These are phyloP conservation scores for Yamadazyma friedrichii DNA, from an alignment of 1,139 yeast species.

Conservation along the genomic window DNA sequence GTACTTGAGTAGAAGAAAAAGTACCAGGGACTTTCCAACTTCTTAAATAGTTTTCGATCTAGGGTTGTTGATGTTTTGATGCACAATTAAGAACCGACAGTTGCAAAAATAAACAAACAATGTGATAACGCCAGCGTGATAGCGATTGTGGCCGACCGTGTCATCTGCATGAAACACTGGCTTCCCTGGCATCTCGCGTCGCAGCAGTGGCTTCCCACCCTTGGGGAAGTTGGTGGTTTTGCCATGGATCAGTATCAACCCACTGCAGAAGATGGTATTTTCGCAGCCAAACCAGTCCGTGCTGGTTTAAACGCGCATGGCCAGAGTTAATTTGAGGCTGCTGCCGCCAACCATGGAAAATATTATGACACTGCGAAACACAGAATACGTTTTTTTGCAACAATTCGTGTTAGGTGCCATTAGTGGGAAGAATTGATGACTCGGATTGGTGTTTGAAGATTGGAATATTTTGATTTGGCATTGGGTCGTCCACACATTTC, in stretches of 20 bases:
- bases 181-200: background rate
- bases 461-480: background rate
- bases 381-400: background rate
- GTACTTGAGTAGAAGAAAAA: background rate
- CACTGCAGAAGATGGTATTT: background rate
- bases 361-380: background rate
- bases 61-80: background rate
- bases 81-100: background rate
- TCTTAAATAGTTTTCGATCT: slow-evolving; percentile 5
- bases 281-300: slow-evolving; percentile 2
- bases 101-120: no score
- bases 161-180: background rate
- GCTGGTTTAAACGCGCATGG: background rate
- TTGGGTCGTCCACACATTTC: no score
- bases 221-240: background rate
- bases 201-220: no score
- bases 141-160: background rate
- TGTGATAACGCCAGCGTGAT: background rate
- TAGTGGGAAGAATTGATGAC: background rate
- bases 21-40: slow-evolving; percentile 1
- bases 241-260: background rate
- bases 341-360: no score
- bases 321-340: background rate
- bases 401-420: background rate
- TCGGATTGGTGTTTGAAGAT: background rate